Conservation (phyloP, 192 early-diverging fungal genomes). For the Mycoemilia scoparia region DNA sequence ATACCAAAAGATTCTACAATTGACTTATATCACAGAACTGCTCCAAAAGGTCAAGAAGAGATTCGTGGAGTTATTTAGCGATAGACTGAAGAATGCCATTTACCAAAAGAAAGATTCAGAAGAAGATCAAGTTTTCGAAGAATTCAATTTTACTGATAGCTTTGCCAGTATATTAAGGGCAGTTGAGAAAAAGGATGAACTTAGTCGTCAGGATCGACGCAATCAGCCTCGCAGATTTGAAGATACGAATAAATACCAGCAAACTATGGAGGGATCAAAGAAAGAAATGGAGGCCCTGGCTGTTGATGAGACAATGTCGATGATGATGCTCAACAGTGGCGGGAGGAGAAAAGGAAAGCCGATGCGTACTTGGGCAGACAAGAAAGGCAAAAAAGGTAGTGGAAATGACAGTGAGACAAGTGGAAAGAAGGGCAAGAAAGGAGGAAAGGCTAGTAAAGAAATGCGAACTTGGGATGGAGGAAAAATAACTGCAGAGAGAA, state of each 20-base stretch:
- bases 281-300: constrained; percentile 24
- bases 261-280: constrained; percentile 38
- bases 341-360: constrained; percentile 6
- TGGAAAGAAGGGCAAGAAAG: constrained; percentile 15
- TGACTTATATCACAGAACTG: constrained; percentile 71
- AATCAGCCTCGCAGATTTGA: constrained; percentile 60
- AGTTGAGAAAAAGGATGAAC: constrained; percentile 44
- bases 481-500: constrained; percentile 19
- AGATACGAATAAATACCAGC: constrained; percentile 54
- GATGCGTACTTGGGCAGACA: constrained; percentile 17
- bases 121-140: constrained; percentile 11
- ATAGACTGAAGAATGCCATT: constrained; percentile 15
- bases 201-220: constrained; percentile 19
- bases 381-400: constrained; percentile 1
- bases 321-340: neutral
- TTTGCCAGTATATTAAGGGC: constrained; percentile 47
- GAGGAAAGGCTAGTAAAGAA: constrained; percentile 33
- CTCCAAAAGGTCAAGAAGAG: constrained; percentile 43
- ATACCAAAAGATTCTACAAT: constrained; percentile 72
- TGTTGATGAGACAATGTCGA: constrained; percentile 14
- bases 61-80: constrained; percentile 42
- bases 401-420: constrained; percentile 1
- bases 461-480: constrained; percentile 61
- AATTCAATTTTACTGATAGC: constrained; percentile 39
- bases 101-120: constrained; percentile 7